Percentiles rank a stretch among this genome's conserved stretches.
Evolutionary conservation across 768 basidiomycete genomes (phyloP).

Genomic region (Leccinum longicurvipes): DNA sequence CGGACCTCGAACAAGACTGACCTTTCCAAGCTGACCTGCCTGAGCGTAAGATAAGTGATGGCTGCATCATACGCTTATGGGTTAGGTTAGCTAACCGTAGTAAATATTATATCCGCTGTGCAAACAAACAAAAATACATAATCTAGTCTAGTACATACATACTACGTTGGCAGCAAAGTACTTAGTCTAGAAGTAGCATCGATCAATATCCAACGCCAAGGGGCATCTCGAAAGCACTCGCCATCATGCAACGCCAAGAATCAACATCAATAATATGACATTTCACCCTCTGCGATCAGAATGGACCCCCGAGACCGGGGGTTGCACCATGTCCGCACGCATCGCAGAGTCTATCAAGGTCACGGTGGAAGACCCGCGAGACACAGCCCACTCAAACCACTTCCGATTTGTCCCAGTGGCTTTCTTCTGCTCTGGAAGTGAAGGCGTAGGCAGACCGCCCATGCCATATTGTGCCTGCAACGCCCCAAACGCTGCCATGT

Average conservation of each 20-base stretch:
- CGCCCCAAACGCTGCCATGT: slow-evolving; percentile 19
- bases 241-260: not conserved
- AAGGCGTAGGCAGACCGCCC: slow-evolving; percentile 3
- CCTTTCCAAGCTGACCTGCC: slow-evolving; percentile 88
- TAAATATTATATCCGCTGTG: not conserved
- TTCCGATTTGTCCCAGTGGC: not conserved
- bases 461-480: slow-evolving; percentile 22
- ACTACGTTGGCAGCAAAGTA: too few relatives aligned
- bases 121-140: not conserved
- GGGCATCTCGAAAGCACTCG: not conserved
- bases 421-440: not conserved
- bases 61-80: slow-evolving; percentile 48
- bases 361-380: slow-evolving; percentile 14
- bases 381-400: slow-evolving; percentile 19
- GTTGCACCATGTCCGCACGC: not conserved
- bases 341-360: slow-evolving; percentile 8
- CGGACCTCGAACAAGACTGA: slow-evolving; percentile 20
- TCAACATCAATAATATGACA: too few relatives aligned
- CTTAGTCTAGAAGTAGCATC: too few relatives aligned
- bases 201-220: not conserved
- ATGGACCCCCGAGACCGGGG: not conserved
- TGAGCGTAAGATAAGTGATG: slow-evolving; percentile 55
- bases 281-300: not conserved
- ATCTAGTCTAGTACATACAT: too few relatives aligned
- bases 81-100: not conserved